Evolutionary conservation across 352 stramenopile species (phyloP).

Genomic region (Pythium pectinolyticum): DNA sequence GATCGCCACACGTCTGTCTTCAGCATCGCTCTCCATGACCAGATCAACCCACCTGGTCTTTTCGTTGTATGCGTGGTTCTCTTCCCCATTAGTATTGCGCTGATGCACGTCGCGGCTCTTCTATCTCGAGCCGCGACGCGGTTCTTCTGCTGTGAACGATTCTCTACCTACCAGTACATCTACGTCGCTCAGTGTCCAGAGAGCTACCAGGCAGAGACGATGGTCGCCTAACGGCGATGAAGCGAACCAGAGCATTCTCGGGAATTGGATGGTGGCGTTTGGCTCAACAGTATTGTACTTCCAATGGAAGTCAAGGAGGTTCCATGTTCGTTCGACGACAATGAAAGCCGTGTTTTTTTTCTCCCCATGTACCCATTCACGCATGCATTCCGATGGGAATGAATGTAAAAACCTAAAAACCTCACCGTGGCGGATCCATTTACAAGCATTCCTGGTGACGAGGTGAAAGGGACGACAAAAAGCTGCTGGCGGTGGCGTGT

Average conservation of each 20-base stretch:
- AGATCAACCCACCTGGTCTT: constrained; percentile 43
- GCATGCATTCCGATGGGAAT: constrained; percentile 6
- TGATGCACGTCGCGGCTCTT: constrained; percentile 49
- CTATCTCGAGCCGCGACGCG: constrained; percentile 49
- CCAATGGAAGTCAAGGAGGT: background rate
- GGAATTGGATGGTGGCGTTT: too few relatives aligned
- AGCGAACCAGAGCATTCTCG: too few relatives aligned
- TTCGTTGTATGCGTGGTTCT: constrained; percentile 39
- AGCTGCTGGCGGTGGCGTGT: background rate
- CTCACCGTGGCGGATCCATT: background rate
- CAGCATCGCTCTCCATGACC: constrained; percentile 23
- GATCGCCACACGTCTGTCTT: constrained; percentile 26
- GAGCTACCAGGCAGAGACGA: too few relatives aligned
- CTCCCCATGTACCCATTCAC: constrained; percentile 16
- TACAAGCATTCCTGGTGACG: constrained; percentile 5
- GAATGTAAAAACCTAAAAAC: constrained; percentile 28
- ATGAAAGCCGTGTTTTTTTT: background rate
- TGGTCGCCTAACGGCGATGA: too few relatives aligned
- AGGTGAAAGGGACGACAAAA: background rate
- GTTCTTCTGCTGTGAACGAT: constrained; percentile 71
- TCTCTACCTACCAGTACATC: constrained; percentile 54
- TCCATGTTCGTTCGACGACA: too few relatives aligned
- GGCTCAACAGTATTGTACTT: too few relatives aligned
- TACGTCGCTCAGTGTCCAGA: constrained; percentile 15
- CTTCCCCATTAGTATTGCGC: constrained; percentile 44